Evolutionary conservation across 176 grass and related monocot species (phyloP).

Genomic region (Phragmites australis): DNA sequence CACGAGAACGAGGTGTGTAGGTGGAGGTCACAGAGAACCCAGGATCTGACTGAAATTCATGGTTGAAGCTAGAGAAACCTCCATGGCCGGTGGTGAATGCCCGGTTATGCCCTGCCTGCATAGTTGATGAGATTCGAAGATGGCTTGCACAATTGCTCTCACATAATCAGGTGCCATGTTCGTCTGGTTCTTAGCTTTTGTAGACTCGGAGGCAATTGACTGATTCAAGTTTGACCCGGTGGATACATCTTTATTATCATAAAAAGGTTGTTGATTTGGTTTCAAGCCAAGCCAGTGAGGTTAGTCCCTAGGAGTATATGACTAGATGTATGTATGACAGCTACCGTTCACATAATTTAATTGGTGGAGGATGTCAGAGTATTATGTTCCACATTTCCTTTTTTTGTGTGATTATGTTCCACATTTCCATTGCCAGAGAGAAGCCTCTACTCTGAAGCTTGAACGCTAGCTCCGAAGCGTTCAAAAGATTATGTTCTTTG

Average conservation of each 20-base stretch:
- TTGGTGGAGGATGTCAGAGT: background rate
- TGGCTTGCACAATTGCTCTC: background rate
- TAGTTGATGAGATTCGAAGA: slow-evolving; percentile 34
- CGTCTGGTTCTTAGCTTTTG: slow-evolving; percentile 30
- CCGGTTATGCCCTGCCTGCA: slow-evolving; percentile 42
- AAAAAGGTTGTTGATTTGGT: slow-evolving; percentile 10
- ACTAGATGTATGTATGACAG: slow-evolving; percentile 5
- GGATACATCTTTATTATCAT: slow-evolving; percentile 24
- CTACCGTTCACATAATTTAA: slow-evolving; percentile 32
- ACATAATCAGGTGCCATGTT: slow-evolving; percentile 30
- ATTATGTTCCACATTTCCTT: background rate
- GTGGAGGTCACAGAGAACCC: slow-evolving; percentile 56
- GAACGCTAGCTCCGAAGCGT: background rate
- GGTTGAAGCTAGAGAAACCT: slow-evolving; percentile 25
- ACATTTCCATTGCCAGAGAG: background rate
- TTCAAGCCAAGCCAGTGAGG: slow-evolving; percentile 22
- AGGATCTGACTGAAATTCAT: slow-evolving; percentile 43
- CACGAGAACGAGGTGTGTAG: slow-evolving; percentile 37
- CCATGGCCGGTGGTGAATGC: slow-evolving; percentile 30
- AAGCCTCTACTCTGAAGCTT: background rate
- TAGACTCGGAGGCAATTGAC: slow-evolving; percentile 27
- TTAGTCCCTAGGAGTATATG: background rate
- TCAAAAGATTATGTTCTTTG: background rate
- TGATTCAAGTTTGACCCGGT: slow-evolving; percentile 46
- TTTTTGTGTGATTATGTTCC: background rate